Evolutionary conservation across 179 eudicot species (phyloP).

Genomic region (Patellifolia procumbens): DNA sequence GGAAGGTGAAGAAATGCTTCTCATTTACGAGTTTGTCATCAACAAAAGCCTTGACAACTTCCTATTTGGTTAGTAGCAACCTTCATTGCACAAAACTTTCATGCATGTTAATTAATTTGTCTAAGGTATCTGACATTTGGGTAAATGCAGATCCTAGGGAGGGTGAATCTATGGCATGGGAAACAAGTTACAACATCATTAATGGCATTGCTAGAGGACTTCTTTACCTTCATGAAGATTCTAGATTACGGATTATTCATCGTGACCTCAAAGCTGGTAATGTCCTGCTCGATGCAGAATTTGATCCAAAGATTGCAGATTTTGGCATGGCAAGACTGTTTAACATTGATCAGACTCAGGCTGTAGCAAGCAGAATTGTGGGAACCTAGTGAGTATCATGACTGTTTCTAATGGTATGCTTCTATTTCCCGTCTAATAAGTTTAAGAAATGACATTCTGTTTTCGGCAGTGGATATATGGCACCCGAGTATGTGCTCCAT

Average conservation of each 20-base stretch:
- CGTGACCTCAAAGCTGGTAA: slow-evolving; percentile 48
- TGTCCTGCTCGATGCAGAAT: slow-evolving; percentile 36
- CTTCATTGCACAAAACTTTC: too few species aligned
- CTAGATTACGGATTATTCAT: slow-evolving; percentile 37
- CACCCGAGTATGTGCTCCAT: slow-evolving; percentile 34
- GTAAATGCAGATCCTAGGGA: slow-evolving; percentile 24
- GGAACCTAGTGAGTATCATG: slow-evolving; percentile 44
- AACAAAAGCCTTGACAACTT: slow-evolving; percentile 42
- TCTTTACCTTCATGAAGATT: slow-evolving; percentile 48
- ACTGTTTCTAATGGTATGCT: too few species aligned
- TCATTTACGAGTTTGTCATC: slow-evolving; percentile 36
- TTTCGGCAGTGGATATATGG: slow-evolving; percentile 28
- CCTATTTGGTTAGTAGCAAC: slow-evolving; percentile 23
- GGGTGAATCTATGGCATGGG: slow-evolving; percentile 28
- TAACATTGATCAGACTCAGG: slow-evolving; percentile 38
- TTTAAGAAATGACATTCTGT: neutral
- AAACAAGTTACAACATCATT: slow-evolving; percentile 37
- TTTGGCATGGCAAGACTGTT: slow-evolving; percentile 49
- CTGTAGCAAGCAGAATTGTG: slow-evolving; percentile 36
- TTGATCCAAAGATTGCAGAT: slow-evolving; percentile 44
- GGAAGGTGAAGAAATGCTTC: slow-evolving; percentile 41
- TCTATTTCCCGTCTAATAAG: neutral
- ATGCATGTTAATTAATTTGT: too few species aligned
- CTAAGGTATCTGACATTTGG: too few species aligned
- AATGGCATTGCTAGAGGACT: slow-evolving; percentile 42